Evolutionary conservation across 83 land plant species (phyloP).

Genomic region (Picea abies): DNA sequence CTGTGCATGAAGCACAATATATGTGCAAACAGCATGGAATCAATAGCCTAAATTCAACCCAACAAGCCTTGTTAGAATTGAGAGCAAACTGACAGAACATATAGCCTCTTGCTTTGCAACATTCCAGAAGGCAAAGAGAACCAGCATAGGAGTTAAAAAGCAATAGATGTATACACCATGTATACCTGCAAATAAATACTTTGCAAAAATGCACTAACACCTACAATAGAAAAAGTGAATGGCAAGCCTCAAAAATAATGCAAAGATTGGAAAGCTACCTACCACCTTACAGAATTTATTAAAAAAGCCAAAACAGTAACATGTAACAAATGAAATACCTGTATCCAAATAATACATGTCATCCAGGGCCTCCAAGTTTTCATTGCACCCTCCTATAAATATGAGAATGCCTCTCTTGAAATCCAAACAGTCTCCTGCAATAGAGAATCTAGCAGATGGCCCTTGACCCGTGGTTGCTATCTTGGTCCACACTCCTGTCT

Average conservation of each 20-base stretch:
- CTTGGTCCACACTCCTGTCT: conserved; percentile 79
- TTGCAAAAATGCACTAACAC: conserved; percentile 1
- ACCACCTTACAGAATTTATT: neutral
- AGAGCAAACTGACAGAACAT: neutral
- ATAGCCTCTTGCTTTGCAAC: neutral
- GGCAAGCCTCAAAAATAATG: neutral
- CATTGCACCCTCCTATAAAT: conserved; percentile 91
- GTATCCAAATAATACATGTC: conserved; percentile 91
- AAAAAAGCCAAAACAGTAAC: neutral
- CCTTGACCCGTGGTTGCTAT: conserved; percentile 56
- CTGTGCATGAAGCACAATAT: neutral
- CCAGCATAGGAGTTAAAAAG: neutral
- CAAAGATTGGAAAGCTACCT: neutral
- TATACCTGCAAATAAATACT: neutral
- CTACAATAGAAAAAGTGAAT: conserved; percentile 3
- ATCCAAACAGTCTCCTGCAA: conserved; percentile 92
- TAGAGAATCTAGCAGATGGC: conserved; percentile 90
- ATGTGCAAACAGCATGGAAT: neutral
- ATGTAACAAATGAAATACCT: conserved; percentile 41
- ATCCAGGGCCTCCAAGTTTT: conserved; percentile 88
- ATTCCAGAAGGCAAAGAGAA: neutral
- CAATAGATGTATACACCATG: neutral
- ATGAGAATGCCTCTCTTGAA: conserved; percentile 60
- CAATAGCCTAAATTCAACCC: neutral
- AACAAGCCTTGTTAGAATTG: neutral